A percentile compares a stretch with the other conserved stretches of the same genome.
Evolutionary conservation across 805 yeast species (phyloP).

Genomic region (Metschnikowia similis): DNA sequence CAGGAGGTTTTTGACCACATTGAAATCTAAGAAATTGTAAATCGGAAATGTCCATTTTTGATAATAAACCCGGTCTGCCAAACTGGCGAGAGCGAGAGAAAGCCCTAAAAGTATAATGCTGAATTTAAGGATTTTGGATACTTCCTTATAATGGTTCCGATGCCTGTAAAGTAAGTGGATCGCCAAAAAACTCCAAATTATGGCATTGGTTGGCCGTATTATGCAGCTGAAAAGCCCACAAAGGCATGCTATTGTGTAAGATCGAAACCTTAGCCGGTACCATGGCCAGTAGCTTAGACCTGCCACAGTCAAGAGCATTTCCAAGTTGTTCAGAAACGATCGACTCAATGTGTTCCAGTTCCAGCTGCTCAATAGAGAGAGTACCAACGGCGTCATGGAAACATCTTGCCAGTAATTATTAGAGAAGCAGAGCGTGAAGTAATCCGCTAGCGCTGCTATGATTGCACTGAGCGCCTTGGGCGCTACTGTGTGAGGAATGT

Average conservation of each 20-base stretch:
- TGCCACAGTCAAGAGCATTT: slow-evolving; percentile 61
- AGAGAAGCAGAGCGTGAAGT: slow-evolving; percentile 49
- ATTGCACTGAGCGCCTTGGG: slow-evolving; percentile 72
- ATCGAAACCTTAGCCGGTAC: slow-evolving; percentile 23
- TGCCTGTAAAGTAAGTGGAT: slow-evolving; percentile 15
- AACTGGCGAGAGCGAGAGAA: slow-evolving; percentile 1
- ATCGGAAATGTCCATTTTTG: slow-evolving; percentile 55
- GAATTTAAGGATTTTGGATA: slow-evolving; percentile 25
- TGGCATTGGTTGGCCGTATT: slow-evolving; percentile 78
- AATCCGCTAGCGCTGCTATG: slow-evolving; percentile 71
- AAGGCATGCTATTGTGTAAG: slow-evolving; percentile 35
- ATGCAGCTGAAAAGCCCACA: slow-evolving; percentile 63
- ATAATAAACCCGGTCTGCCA: slow-evolving; percentile 57
- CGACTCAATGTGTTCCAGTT: slow-evolving; percentile 80
- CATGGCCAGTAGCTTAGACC: slow-evolving; percentile 75
- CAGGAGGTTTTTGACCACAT: slow-evolving; percentile 67
- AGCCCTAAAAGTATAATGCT: neutral
- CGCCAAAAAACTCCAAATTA: slow-evolving; percentile 73
- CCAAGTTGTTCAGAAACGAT: slow-evolving; percentile 82
- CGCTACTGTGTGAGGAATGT: slow-evolving; percentile 16
- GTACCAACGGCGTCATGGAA: slow-evolving; percentile 40
- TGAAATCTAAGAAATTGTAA: slow-evolving; percentile 69
- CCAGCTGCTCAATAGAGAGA: slow-evolving; percentile 65
- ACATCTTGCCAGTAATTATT: slow-evolving; percentile 27
- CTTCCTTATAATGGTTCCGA: slow-evolving; percentile 16